Base-by-base conservation (phyloP, 2,329 filamentous ascomycete genomes). In the Uncinocarpus reesii region DNA sequence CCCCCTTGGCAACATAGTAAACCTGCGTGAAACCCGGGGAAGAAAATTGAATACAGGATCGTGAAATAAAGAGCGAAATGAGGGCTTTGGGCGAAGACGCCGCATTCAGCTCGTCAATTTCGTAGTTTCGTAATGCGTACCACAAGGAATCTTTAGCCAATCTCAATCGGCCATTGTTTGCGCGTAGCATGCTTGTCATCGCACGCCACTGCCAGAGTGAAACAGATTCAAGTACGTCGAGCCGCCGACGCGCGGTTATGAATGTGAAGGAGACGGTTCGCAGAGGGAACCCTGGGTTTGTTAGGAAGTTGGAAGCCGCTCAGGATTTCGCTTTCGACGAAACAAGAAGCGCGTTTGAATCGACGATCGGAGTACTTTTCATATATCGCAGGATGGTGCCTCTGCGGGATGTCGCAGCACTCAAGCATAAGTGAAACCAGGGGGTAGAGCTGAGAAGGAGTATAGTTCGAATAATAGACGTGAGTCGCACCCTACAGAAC, bases 401-500 rank as follows among this genome's bases (percentile, higher is more conserved):
- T 81, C 54, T 76, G 75, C 5, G 88, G 84, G 48, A 81, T 77
- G 52, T 86, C 81, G 67, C 88, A 95, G 71, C 90, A 96, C 57
- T 95, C 87, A 42, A 93, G 71, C 55, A 98, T 81, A 64, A 86
- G 81, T 11, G 74, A 73, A 40, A 95, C 76, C 31, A 95, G 71
- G 1, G 83, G 81, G 59, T 81, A 81, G 48, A 98, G 73, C 66
- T 98, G 92, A 38, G 73, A 70, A 70, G 84, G 88, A 1, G 89
- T 95, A 70, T 98, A 96, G 47, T 86, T 86, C 29, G 90, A 94
- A 69, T 94, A 96, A 69, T 93, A 82, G 29, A 92, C 82, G 62
- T 98, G 92, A 15, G 83, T 78, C 53, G 80, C 79, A 51, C 83
- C 82, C 87, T 93, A 54, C 41, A 47, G 42, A 48, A 36, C 15